A percentile compares a stretch with the other conserved stretches of the same genome.
These are phyloP conservation scores for Ceratocystis diversiconidia DNA, from an alignment of 2,329 filamentous ascomycete species.

Conservation along the genomic window DNA sequence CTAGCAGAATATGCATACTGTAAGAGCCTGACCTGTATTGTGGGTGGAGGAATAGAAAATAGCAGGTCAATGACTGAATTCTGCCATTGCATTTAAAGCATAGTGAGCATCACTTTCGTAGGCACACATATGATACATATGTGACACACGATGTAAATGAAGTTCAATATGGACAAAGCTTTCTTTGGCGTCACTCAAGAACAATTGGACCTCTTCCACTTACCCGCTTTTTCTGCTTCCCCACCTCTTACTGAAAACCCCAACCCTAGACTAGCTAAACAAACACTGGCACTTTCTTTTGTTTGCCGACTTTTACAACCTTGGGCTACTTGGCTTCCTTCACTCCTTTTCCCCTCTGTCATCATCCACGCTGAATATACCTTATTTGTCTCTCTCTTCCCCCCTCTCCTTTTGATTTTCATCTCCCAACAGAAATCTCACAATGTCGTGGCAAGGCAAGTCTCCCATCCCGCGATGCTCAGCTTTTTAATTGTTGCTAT, in stretches of 20 bases:
- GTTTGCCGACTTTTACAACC: slow-evolving; percentile 12
- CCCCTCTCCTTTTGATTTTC: slow-evolving; percentile 14
- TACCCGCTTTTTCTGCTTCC: not conserved
- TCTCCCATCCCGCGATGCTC: not conserved
- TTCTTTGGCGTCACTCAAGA: not conserved
- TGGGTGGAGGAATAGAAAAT: too few species aligned
- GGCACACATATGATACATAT: not conserved
- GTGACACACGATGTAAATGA: not conserved
- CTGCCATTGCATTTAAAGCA: too few species aligned
- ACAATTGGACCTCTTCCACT: not conserved
- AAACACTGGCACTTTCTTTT: slow-evolving; percentile 3
- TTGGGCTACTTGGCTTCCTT: slow-evolving; percentile 13
- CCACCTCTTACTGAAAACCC: not conserved
- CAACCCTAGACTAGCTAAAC: not conserved
- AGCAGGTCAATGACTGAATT: too few species aligned
- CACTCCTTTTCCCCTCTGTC: not conserved
- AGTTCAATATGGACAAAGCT: not conserved
- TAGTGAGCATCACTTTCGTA: not conserved
- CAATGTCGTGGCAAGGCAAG: slow-evolving; percentile 64
- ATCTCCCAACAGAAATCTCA: slow-evolving; percentile 21
- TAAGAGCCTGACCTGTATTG: not conserved
- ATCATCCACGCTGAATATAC: slow-evolving; percentile 8
- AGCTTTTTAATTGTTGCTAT: not conserved
- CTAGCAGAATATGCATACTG: not conserved
- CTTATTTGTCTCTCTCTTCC: slow-evolving; percentile 13